phyloP scores from a whole-genome alignment of 2,329 filamentous ascomycete genomes.

The Pseudocercospora musae region DNA sequence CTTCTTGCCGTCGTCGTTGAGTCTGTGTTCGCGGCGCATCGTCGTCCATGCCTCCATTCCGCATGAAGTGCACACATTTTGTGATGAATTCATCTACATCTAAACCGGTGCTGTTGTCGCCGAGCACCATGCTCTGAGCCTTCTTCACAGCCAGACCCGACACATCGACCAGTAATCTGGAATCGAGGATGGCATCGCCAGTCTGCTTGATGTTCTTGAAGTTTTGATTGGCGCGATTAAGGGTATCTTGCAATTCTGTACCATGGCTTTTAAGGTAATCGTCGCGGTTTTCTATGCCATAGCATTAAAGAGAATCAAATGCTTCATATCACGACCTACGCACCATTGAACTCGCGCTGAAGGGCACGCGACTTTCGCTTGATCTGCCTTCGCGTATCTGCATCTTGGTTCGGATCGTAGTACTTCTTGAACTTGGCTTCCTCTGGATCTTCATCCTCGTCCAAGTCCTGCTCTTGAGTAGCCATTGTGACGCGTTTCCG shows the following conservation, averaged over 20 bases:
- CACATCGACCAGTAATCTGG: slow-evolving; percentile 75
- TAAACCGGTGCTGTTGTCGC: slow-evolving; percentile 69
- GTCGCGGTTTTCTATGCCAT: slow-evolving; percentile 61
- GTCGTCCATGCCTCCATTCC: slow-evolving; percentile 53
- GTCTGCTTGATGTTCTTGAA: slow-evolving; percentile 72
- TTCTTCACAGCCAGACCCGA: slow-evolving; percentile 79
- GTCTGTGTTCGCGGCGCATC: slow-evolving; percentile 45
- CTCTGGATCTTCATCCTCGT: slow-evolving; percentile 26
- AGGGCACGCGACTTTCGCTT: slow-evolving; percentile 69
- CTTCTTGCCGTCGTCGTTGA: slow-evolving; percentile 23
- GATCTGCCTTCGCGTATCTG: slow-evolving; percentile 67
- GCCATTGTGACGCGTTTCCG: slow-evolving; percentile 16
- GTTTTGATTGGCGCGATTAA: slow-evolving; percentile 52
- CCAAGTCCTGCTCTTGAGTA: slow-evolving; percentile 19
- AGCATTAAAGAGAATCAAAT: slow-evolving; percentile 27
- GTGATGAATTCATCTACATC: slow-evolving; percentile 90
- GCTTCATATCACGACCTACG: neutral
- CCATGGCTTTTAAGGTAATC: slow-evolving; percentile 65
- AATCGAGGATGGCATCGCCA: slow-evolving; percentile 84
- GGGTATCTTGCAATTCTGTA: slow-evolving; percentile 45
- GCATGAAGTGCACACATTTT: slow-evolving; percentile 87
- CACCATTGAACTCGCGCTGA: slow-evolving; percentile 59
- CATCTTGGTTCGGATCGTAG: slow-evolving; percentile 81
- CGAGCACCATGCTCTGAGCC: slow-evolving; percentile 69
- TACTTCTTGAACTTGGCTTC: slow-evolving; percentile 38